phyloP scores from a whole-genome alignment of 2,329 filamentous ascomycete genomes.

The Hymenoscyphus fraxineus region DNA sequence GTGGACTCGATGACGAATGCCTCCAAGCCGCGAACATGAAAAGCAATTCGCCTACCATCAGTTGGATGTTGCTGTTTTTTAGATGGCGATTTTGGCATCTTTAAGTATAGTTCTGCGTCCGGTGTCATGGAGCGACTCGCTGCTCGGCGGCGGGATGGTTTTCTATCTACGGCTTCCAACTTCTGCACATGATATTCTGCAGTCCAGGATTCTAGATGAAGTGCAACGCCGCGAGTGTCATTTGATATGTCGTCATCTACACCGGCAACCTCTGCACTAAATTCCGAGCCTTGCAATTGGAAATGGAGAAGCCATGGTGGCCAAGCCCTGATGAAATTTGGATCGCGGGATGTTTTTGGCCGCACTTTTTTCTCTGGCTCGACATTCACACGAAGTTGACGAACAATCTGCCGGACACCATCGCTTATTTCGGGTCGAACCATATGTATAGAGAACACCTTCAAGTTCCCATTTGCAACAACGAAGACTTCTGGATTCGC shows the following conservation, averaged over 20 bases:
- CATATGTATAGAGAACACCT: constrained; percentile 86
- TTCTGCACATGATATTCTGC: constrained; percentile 85
- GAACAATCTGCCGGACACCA: constrained; percentile 85
- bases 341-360: constrained; percentile 48
- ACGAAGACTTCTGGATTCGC: constrained; percentile 84
- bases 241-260: constrained; percentile 79
- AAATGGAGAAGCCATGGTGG: constrained; percentile 83
- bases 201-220: constrained; percentile 85
- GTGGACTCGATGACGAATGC: constrained; percentile 85
- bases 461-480: constrained; percentile 71
- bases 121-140: constrained; percentile 63
- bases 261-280: constrained; percentile 87
- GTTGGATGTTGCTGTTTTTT: constrained; percentile 52
- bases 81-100: constrained; percentile 47
- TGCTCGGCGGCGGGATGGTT: constrained; percentile 63
- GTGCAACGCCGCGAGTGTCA: constrained; percentile 73
- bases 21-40: constrained; percentile 81
- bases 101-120: constrained; percentile 59
- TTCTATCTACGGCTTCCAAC: constrained; percentile 58
- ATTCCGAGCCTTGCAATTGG: constrained; percentile 80
- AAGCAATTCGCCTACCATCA: constrained; percentile 76
- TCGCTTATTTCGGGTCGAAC: constrained; percentile 89
- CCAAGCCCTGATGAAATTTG: constrained; percentile 71
- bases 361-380: constrained; percentile 56
- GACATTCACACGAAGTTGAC: constrained; percentile 71